Conservation (phyloP, 306 rosid species). For the Castanea crenata region DNA sequence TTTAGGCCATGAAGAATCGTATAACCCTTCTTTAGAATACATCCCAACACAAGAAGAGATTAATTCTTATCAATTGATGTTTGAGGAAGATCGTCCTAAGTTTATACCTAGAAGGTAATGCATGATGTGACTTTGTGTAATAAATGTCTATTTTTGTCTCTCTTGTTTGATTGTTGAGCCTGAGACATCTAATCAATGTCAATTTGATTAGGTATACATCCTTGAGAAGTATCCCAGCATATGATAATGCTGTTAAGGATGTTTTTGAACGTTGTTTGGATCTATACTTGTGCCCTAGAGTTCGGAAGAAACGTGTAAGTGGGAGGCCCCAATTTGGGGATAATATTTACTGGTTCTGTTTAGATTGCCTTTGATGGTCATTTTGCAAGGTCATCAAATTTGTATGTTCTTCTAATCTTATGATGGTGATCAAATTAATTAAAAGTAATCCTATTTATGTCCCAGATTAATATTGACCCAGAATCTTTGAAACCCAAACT, state of each 20-base stretch:
- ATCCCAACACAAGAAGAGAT: slow-evolving; percentile 95
- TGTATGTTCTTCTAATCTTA: background rate
- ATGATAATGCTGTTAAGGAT: slow-evolving; percentile 75
- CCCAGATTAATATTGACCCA: slow-evolving; percentile 82
- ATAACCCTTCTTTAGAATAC: slow-evolving; percentile 89
- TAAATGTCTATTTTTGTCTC: background rate
- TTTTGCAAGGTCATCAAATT: background rate
- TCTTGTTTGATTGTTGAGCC: slow-evolving; percentile 5
- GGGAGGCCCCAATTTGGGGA: slow-evolving; percentile 4
- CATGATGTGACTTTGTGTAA: background rate
- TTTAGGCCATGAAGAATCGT: slow-evolving; percentile 89
- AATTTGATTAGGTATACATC: slow-evolving; percentile 57
- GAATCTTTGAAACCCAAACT: slow-evolving; percentile 94
- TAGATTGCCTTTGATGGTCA: background rate
- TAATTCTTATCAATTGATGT: slow-evolving; percentile 76
- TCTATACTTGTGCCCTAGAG: slow-evolving; percentile 88
- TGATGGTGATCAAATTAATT: background rate
- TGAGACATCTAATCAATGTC: slow-evolving; percentile 12
- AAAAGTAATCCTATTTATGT: slow-evolving; percentile 16
- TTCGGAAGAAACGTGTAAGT: slow-evolving; percentile 86
- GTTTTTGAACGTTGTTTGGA: slow-evolving; percentile 86
- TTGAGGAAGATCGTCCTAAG: slow-evolving; percentile 89
- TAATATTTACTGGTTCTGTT: slow-evolving; percentile 7
- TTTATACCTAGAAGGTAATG: slow-evolving; percentile 78
- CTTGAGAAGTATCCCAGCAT: slow-evolving; percentile 88